Percentiles rank a stretch among this genome's conserved stretches.
Evolutionary conservation across 129 eudicot species (phyloP).

Genomic region (Arctium lappa): DNA sequence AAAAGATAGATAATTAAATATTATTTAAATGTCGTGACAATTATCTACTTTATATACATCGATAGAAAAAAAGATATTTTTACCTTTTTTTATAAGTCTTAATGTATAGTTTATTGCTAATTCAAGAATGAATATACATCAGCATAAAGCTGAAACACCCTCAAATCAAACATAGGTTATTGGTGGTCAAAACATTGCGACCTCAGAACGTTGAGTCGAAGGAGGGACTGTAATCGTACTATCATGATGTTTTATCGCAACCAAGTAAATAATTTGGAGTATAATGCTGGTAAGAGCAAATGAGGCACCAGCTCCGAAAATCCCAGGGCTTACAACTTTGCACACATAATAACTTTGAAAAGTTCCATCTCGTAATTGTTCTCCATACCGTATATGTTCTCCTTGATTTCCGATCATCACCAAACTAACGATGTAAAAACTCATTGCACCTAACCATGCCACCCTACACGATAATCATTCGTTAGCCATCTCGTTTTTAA

Average conservation of each 20-base stretch:
- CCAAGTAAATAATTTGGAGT: conserved; percentile 11
- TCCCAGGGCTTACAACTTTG: conserved; percentile 11
- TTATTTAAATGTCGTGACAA: too few relatives aligned
- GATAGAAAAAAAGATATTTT: not conserved
- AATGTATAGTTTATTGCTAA: too few relatives aligned
- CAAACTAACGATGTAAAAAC: conserved; percentile 9
- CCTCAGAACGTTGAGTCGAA: not conserved
- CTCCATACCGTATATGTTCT: not conserved
- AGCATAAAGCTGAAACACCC: not conserved
- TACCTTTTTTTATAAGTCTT: not conserved
- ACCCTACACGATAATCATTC: not conserved
- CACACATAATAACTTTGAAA: not conserved
- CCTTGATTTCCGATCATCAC: conserved; percentile 6
- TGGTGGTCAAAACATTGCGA: not conserved
- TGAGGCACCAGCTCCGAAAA: conserved; percentile 14
- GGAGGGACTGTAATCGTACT: not conserved
- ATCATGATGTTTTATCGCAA: not conserved
- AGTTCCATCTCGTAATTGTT: not conserved
- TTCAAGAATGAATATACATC: not conserved
- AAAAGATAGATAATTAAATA: too few relatives aligned
- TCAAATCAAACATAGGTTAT: not conserved
- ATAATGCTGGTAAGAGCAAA: conserved; percentile 5
- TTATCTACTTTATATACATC: too few relatives aligned
- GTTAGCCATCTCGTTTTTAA: not conserved
- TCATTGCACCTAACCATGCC: conserved; percentile 18